Percentiles rank a stretch among this genome's conserved stretches.
Evolutionary conservation across 2,329 filamentous ascomycete genomes (phyloP).

Genomic region (Ascochyta lentis): DNA sequence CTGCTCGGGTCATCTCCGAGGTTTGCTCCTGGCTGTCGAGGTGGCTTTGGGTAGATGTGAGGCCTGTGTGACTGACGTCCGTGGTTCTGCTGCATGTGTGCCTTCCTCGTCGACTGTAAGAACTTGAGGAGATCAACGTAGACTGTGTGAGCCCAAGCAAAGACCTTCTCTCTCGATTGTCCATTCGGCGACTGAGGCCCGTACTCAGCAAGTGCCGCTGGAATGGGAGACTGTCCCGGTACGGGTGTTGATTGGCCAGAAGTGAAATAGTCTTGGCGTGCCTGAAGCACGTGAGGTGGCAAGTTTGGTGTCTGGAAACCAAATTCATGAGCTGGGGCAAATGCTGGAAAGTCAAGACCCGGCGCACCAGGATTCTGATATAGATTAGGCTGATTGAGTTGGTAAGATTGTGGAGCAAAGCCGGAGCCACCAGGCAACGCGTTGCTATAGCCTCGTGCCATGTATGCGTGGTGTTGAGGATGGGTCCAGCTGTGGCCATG

Average conservation of each 20-base stretch:
- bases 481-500: conserved; percentile 40
- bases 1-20: conserved; percentile 49
- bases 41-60: conserved; percentile 67
- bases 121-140: conserved; percentile 58
- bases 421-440: conserved; percentile 31
- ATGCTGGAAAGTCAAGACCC: conserved; percentile 35
- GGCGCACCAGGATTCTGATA: conserved; percentile 33
- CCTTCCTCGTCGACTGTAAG: conserved; percentile 54
- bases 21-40: conserved; percentile 62
- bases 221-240: conserved; percentile 26
- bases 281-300: conserved; percentile 18
- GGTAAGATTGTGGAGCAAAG: conserved; percentile 36
- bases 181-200: conserved; percentile 52
- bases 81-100: conserved; percentile 49
- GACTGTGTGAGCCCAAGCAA: conserved; percentile 55
- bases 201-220: conserved; percentile 44
- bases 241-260: conserved; percentile 42
- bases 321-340: conserved; percentile 30
- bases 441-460: conserved; percentile 37
- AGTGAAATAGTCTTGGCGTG: conserved; percentile 33
- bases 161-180: conserved; percentile 53
- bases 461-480: conserved; percentile 38
- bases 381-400: conserved; percentile 33
- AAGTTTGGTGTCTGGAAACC: conserved; percentile 7
- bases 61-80: conserved; percentile 58